Evolutionary conservation across 176 grass and related monocot species (phyloP).

Genomic region (Thinopyrum elongatum): DNA sequence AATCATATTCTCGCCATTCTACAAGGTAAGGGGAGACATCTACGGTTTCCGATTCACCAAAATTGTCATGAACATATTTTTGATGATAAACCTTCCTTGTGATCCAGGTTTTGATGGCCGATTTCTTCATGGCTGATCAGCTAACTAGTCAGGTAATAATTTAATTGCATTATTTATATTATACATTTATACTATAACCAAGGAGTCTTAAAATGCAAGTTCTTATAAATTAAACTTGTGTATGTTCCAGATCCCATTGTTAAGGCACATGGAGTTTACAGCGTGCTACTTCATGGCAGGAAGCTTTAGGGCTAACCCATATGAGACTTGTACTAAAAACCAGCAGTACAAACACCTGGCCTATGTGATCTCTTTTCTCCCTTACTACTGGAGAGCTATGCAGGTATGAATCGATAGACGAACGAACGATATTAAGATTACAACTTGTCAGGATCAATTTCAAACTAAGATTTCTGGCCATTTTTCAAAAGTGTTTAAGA

Average conservation of each 20-base stretch:
- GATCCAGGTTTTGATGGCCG: constrained; percentile 85
- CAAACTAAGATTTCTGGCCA: neutral
- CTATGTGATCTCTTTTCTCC: no score
- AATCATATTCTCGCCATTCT: constrained; percentile 80
- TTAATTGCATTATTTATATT: neutral
- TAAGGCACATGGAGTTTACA: no score
- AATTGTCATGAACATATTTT: neutral
- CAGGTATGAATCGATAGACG: neutral
- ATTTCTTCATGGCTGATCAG: constrained; percentile 99
- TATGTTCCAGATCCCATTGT: no score
- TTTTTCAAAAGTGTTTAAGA: constrained; percentile 55
- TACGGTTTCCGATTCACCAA: neutral
- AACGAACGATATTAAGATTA: neutral
- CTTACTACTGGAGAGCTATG: no score
- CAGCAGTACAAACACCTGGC: no score
- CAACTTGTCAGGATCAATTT: neutral
- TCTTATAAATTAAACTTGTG: no score
- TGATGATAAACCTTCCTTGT: neutral
- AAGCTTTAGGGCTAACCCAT: no score
- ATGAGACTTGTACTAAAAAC: no score
- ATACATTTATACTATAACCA: neutral
- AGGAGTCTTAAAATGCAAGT: neutral
- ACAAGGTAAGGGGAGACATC: constrained; percentile 47
- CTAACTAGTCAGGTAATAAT: constrained; percentile 90
- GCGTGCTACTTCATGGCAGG: no score